phyloP scores from a whole-genome alignment of 768 basidiomycete genomes.

The Brasilioporus rufonigricans region DNA sequence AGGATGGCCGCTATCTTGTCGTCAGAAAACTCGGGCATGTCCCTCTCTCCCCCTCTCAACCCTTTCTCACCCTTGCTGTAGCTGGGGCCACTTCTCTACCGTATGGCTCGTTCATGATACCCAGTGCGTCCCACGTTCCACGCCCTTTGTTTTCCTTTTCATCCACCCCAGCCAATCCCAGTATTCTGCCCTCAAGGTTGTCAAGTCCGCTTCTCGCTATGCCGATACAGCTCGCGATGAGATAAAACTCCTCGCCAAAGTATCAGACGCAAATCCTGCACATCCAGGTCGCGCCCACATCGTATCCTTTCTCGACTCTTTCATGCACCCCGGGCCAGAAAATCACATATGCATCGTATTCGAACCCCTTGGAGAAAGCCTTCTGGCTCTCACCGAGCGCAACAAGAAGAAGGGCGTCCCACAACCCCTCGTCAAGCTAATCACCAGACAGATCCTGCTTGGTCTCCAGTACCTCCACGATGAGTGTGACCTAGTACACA shows the following conservation, averaged over 20 bases:
- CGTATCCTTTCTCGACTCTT: constrained; percentile 89
- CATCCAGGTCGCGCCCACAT: constrained; percentile 81
- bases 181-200: constrained; percentile 91
- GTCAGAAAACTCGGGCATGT: constrained; percentile 85
- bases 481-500: constrained; percentile 90
- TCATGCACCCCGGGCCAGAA: constrained; percentile 72
- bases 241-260: constrained; percentile 84
- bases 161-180: constrained; percentile 50
- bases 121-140: constrained; percentile 47
- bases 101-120: constrained; percentile 87
- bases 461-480: constrained; percentile 92
- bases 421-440: constrained; percentile 75
- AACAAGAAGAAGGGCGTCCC: constrained; percentile 85
- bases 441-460: constrained; percentile 82
- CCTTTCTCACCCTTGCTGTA: constrained; percentile 30
- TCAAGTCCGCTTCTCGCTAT: constrained; percentile 93
- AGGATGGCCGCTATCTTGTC: constrained; percentile 78
- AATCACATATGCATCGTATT: constrained; percentile 91
- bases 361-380: constrained; percentile 79
- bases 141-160: constrained; percentile 11
- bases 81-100: constrained; percentile 95
- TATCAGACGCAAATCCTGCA: constrained; percentile 63
- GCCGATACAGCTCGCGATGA: constrained; percentile 97
- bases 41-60: not conserved
- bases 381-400: constrained; percentile 70